Conservation (phyloP, 202 grass and related monocot genomes). For the Dendrocalamus latiflorus region DNA sequence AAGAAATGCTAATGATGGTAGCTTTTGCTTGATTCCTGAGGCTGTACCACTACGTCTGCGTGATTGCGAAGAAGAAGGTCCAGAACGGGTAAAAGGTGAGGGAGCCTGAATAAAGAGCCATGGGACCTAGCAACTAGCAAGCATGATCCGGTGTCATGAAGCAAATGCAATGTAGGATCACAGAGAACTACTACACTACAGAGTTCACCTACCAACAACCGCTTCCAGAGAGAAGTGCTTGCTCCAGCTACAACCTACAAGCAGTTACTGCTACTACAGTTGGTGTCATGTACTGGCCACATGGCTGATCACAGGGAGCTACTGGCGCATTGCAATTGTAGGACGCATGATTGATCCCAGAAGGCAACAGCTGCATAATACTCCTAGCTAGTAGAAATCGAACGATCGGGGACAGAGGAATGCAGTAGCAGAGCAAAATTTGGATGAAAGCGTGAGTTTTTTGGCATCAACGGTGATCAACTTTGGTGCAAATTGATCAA, state of each 20-base stretch:
- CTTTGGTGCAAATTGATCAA: background rate
- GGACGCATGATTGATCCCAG: slow-evolving; percentile 13
- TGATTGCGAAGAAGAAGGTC: background rate
- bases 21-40: background rate
- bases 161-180: background rate
- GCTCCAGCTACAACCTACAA: background rate
- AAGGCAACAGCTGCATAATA: background rate
- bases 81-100: background rate
- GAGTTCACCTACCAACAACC: background rate
- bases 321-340: background rate
- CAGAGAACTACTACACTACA: background rate
- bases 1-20: background rate
- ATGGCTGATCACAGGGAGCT: slow-evolving; percentile 7
- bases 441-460: background rate
- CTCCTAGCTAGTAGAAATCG: background rate
- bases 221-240: background rate
- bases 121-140: background rate
- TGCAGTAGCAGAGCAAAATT: background rate
- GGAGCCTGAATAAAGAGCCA: background rate
- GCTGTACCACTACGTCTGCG: background rate
- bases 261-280: background rate
- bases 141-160: background rate
- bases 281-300: slow-evolving; percentile 18
- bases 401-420: background rate
- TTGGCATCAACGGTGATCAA: background rate